These are phyloP conservation scores for Coprinopsis sp. DNA, from an alignment of 768 basidiomycete species.

Conservation along the genomic window DNA sequence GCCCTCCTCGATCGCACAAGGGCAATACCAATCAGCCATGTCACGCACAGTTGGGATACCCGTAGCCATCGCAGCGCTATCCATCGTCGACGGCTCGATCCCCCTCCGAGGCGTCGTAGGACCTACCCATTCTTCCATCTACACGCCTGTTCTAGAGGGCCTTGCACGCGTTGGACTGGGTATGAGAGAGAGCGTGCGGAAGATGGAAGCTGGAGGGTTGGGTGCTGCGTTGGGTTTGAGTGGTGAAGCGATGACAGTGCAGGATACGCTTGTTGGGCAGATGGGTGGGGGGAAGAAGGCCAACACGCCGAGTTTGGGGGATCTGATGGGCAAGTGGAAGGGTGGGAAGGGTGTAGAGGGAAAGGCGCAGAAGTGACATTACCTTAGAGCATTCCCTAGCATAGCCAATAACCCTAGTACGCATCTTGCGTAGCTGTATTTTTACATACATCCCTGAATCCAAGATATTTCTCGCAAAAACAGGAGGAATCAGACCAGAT, in stretches of 20 bases:
- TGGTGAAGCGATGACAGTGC: no score
- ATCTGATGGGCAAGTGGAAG: not conserved
- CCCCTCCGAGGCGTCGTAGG: slow-evolving; percentile 57
- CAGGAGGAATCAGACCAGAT: no score
- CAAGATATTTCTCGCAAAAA: no score
- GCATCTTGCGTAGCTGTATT: no score
- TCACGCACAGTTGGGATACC: slow-evolving; percentile 87
- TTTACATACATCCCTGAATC: no score
- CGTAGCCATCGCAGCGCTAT: slow-evolving; percentile 75
- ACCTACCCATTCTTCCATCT: slow-evolving; percentile 55
- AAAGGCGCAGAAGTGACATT: not conserved
- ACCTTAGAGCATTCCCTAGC: no score
- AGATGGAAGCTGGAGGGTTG: slow-evolving; percentile 1
- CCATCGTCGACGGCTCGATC: slow-evolving; percentile 59
- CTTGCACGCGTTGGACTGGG: slow-evolving; percentile 51
- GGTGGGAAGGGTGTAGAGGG: not conserved
- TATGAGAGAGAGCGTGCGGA: slow-evolving; percentile 36
- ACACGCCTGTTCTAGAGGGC: slow-evolving; percentile 54
- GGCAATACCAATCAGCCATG: slow-evolving; percentile 62
- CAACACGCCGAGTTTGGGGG: slow-evolving; percentile 6
- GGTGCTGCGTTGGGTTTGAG: no score
- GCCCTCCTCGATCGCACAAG: slow-evolving; percentile 18
- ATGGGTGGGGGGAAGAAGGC: no score
- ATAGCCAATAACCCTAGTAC: no score
- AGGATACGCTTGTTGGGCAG: no score